Conservation (phyloP, 2,329 filamentous ascomycete species). For the Pestalotiopsis sp. region DNA sequence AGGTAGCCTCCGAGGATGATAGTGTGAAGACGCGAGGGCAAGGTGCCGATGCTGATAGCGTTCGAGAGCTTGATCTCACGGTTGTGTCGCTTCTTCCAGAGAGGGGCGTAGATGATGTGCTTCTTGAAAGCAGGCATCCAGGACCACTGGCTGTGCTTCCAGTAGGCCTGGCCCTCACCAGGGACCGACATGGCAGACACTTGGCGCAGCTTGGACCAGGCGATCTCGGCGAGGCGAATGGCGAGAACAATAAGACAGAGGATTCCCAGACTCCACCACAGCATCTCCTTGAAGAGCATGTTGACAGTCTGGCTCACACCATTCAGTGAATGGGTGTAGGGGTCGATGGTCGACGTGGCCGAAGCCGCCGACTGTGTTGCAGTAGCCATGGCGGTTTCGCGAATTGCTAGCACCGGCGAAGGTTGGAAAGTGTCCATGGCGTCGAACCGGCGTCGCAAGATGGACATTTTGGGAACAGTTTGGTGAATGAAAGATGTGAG, state of each 20-base stretch:
- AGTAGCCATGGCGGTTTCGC: conserved; percentile 21
- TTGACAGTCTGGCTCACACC: conserved; percentile 64
- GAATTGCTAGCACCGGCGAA: conserved; percentile 26
- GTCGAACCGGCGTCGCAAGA: conserved; percentile 34
- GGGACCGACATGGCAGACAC: conserved; percentile 58
- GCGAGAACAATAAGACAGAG: conserved; percentile 54
- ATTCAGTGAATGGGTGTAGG: conserved; percentile 57
- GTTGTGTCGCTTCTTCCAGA: conserved; percentile 68
- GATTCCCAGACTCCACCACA: conserved; percentile 64
- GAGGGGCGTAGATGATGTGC: conserved; percentile 63
- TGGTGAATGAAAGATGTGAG: conserved; percentile 13
- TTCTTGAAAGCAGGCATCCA: conserved; percentile 67
- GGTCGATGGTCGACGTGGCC: conserved; percentile 50
- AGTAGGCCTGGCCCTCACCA: conserved; percentile 58
- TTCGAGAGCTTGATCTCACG: conserved; percentile 64
- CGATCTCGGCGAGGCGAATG: conserved; percentile 55
- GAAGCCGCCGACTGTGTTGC: conserved; percentile 23
- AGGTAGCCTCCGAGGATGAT: conserved; percentile 60
- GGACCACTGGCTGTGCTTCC: conserved; percentile 57
- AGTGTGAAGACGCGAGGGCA: conserved; percentile 66
- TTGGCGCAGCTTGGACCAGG: conserved; percentile 58
- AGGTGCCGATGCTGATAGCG: conserved; percentile 57
- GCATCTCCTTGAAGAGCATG: conserved; percentile 54
- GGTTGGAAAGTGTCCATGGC: conserved; percentile 27
- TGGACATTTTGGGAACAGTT: conserved; percentile 24